Base-by-base conservation (phyloP, 768 basidiomycete genomes). In the Leucocoprinus sp. region DNA sequence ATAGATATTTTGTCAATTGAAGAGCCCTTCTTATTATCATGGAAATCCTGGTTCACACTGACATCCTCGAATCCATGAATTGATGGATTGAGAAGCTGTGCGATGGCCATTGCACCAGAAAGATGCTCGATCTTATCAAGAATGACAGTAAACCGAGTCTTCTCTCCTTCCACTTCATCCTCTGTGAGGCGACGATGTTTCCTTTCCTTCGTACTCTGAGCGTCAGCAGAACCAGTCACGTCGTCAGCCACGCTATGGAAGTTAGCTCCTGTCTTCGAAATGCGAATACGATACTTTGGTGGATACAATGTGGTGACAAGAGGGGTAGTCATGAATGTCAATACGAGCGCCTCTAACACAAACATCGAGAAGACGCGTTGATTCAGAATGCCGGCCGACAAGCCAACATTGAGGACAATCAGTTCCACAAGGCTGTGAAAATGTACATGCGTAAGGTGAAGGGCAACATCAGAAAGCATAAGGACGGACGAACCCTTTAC, bases 351-450 rank as follows among this genome's bases (percentile, higher is more conserved):
- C 57, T 87, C 84, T 15, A 97, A 69, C 31, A 97, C 91, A 55
- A 97, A 93, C 91, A 96, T 97, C 0, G 90, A 87, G 64, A 97
- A 93, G 5, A 96, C 85, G 19, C 74, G 74, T 66, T 69, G 54
- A 1, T 80, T 74, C 18, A 98, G 69, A 41, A 95, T 92, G 0
- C 79, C 78, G 2, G 88, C 91, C 2, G 74, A 68, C 2, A 95
- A 69, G 2, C 95, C 93, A 51, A 98, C 88, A 55, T 98, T 99
- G 51, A 98, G 80, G 3, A 98, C 93, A 55, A 98, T 96, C 14
- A 97, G 71, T 57, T 96, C 93, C 8, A 97, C 86, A 4, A 96
- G 71, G 18, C 85, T 88, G 40, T 26, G 6, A 37, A 14, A 33
- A 29, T 14, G 28, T 12, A 27, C 15, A 5, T 33, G 38, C 17